Conservation (phyloP, 73 alveolate genomes). For the Paramecium pentaurelia region DNA sequence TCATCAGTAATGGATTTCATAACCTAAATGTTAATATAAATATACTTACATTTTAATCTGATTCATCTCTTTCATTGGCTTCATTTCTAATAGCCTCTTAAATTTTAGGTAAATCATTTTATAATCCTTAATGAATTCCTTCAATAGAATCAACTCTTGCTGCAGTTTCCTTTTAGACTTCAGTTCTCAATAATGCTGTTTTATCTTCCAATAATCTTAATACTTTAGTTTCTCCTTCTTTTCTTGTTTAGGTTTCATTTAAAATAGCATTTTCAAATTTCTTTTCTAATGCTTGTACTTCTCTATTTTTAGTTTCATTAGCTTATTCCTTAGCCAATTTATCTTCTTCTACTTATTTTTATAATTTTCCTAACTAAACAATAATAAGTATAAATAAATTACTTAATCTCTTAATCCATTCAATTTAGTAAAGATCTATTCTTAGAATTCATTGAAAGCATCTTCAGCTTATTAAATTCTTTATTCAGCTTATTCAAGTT, state of each 20-base stretch:
- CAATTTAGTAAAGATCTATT: slow-evolving; percentile 25
- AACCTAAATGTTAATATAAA: neutral
- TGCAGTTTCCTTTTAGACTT: slow-evolving; percentile 10
- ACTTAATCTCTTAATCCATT: slow-evolving; percentile 36
- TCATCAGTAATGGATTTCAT: slow-evolving; percentile 50
- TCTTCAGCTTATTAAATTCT: slow-evolving; percentile 42
- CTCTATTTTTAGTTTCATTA: neutral
- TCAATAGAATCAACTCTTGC: slow-evolving; percentile 34
- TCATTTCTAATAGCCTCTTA: slow-evolving; percentile 40
- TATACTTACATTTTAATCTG: slow-evolving; percentile 12
- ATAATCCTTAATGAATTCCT: slow-evolving; percentile 36
- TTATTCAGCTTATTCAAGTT: slow-evolving; percentile 39
- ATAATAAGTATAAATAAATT: neutral
- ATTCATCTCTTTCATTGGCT: slow-evolving; percentile 41
- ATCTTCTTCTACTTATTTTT: slow-evolving; percentile 34
- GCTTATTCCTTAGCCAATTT: slow-evolving; percentile 32
- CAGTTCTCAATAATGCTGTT: slow-evolving; percentile 32
- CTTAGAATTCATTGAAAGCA: slow-evolving; percentile 38
- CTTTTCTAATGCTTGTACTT: neutral
- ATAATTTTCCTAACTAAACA: neutral
- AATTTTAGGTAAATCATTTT: slow-evolving; percentile 37
- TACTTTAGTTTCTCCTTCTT: slow-evolving; percentile 46
- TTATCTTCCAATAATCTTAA: slow-evolving; percentile 7
- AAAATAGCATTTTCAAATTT: neutral
- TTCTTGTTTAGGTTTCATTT: slow-evolving; percentile 9